A percentile compares a stretch with the other conserved stretches of the same genome.
phyloP scores from a whole-genome alignment of 2,329 filamentous ascomycete genomes.

The Xylaria sp. region DNA sequence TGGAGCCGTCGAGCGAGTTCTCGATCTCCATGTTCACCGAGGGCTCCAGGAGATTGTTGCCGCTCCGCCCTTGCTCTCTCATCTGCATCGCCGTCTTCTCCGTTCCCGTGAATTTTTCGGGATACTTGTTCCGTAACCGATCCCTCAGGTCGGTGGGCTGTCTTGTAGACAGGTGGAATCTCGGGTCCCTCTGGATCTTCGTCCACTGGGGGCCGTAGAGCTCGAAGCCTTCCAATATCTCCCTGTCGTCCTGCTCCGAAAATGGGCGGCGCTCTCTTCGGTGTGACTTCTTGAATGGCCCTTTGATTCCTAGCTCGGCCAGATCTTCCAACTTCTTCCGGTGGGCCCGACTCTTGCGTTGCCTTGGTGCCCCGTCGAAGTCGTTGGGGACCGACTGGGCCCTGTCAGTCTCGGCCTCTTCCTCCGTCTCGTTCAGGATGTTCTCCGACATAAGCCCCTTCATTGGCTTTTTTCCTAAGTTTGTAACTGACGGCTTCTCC shows the following conservation, averaged over 20 bases:
- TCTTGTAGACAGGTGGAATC: slow-evolving; percentile 59
- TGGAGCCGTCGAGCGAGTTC: slow-evolving; percentile 46
- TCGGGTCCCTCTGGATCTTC: slow-evolving; percentile 63
- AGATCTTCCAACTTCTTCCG: slow-evolving; percentile 60
- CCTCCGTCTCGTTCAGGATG: slow-evolving; percentile 54
- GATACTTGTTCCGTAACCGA: slow-evolving; percentile 65
- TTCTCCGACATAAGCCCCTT: slow-evolving; percentile 58
- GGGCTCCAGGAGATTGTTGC: slow-evolving; percentile 53
- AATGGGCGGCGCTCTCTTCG: slow-evolving; percentile 64
- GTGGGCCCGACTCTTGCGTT: slow-evolving; percentile 56
- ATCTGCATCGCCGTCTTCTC: slow-evolving; percentile 56
- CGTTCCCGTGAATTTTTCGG: slow-evolving; percentile 58
- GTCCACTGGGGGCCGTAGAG: slow-evolving; percentile 67
- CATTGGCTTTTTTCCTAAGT: slow-evolving; percentile 44
- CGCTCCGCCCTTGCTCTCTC: slow-evolving; percentile 45
- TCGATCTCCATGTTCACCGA: slow-evolving; percentile 54
- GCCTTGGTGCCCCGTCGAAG: slow-evolving; percentile 43
- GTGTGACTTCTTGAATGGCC: slow-evolving; percentile 64
- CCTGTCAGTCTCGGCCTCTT: slow-evolving; percentile 34
- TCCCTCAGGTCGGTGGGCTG: slow-evolving; percentile 67
- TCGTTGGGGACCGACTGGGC: slow-evolving; percentile 34
- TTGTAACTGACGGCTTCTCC: slow-evolving; percentile 24
- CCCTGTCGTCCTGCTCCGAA: slow-evolving; percentile 63
- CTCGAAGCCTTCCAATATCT: slow-evolving; percentile 63
- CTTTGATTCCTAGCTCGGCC: slow-evolving; percentile 60